phyloP scores from a whole-genome alignment of 208 protist genomes.

The Strigomonas culicis region DNA sequence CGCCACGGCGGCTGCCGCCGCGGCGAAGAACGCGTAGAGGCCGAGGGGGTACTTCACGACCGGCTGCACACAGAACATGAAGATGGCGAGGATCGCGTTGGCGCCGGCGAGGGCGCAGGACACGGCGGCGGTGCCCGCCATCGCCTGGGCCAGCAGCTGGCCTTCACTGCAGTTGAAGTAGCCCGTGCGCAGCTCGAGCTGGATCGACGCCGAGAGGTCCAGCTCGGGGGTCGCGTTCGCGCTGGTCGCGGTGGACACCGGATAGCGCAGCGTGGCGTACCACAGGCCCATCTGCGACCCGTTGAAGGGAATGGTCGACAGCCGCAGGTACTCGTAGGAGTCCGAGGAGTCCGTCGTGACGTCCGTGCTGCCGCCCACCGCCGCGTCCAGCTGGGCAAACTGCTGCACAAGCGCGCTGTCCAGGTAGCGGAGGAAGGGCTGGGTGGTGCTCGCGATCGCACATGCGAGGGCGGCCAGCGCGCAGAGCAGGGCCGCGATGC shows the following conservation, averaged over 20 bases:
- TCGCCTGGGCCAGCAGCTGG: slow-evolving; percentile 23
- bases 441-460: too few relatives aligned
- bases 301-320: not conserved
- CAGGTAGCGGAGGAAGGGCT: too few relatives aligned
- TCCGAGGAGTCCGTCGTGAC: not conserved
- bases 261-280: too few relatives aligned
- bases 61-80: slow-evolving; percentile 15
- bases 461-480: too few relatives aligned
- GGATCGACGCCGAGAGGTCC: slow-evolving; percentile 1
- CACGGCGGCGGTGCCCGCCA: slow-evolving; percentile 26
- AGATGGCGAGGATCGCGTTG: slow-evolving; percentile 27
- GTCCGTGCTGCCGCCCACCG: slow-evolving; percentile 2
- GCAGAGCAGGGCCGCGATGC: too few relatives aligned
- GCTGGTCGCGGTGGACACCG: too few relatives aligned
- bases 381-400: slow-evolving; percentile 11
- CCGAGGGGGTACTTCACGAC: slow-evolving; percentile 20
- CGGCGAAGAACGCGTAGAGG: slow-evolving; percentile 14
- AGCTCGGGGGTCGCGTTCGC: too few relatives aligned
- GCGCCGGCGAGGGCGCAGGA: slow-evolving; percentile 16
- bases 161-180: slow-evolving; percentile 34
- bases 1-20: slow-evolving; percentile 3
- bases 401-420: too few relatives aligned
- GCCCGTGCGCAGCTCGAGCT: slow-evolving; percentile 6
- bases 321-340: not conserved
- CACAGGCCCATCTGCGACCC: too few relatives aligned